These are phyloP conservation scores for Fusarium algeriense DNA, from an alignment of 2,329 filamentous ascomycete genomes.

Conservation along the genomic window DNA sequence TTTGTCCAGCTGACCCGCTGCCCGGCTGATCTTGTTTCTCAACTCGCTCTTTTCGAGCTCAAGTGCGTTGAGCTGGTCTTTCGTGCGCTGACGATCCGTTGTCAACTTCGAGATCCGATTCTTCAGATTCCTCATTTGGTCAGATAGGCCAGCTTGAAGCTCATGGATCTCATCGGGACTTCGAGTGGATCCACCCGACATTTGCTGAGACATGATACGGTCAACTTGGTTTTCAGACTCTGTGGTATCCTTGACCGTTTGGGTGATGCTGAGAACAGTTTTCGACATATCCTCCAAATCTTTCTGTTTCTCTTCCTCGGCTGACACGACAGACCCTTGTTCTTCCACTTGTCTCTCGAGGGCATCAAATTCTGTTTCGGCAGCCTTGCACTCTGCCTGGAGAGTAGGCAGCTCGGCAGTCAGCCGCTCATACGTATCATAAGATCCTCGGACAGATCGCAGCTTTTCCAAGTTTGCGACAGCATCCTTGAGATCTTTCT, in stretches of 20 bases:
- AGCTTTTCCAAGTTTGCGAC: conserved; percentile 68
- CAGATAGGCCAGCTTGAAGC: conserved; percentile 74
- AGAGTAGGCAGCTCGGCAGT: conserved; percentile 77
- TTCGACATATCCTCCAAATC: conserved; percentile 82
- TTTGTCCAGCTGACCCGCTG: conserved; percentile 82
- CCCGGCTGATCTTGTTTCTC: conserved; percentile 76
- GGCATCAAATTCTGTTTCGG: conserved; percentile 71
- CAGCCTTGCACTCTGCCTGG: conserved; percentile 70
- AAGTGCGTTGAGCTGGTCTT: conserved; percentile 74
- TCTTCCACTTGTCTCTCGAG: conserved; percentile 73
- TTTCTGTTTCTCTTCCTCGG: conserved; percentile 73
- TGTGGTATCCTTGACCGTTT: conserved; percentile 77
- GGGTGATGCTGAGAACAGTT: conserved; percentile 80
- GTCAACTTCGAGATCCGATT: conserved; percentile 73
- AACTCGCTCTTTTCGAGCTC: conserved; percentile 84
- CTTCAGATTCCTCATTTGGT: conserved; percentile 75
- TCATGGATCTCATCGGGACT: conserved; percentile 88
- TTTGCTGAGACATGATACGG: conserved; percentile 80
- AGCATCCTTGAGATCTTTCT: conserved; percentile 68
- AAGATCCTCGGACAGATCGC: conserved; percentile 72
- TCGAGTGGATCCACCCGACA: conserved; percentile 72
- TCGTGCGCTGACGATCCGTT: conserved; percentile 77
- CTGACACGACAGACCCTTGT: conserved; percentile 74
- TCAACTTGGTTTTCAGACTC: conserved; percentile 80
- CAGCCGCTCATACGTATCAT: conserved; percentile 80